Base-by-base conservation (phyloP, 169 alveolate genomes). In the Hepatocystis sp. region DNA sequence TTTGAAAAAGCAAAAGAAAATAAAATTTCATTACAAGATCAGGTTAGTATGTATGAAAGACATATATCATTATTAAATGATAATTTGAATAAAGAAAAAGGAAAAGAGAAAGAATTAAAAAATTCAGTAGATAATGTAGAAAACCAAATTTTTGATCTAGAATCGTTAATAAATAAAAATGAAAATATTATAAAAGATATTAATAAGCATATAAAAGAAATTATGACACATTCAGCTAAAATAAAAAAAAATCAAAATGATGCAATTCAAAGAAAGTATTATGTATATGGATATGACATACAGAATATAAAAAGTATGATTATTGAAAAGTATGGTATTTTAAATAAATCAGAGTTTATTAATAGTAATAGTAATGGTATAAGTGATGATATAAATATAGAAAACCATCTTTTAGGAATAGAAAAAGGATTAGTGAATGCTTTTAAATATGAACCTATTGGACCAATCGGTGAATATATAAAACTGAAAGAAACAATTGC, bases 381-480 rank as follows among this genome's bases (percentile, higher is more conserved):
- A n/a, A n/a, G n/a, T n/a, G n/a, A n/a, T n/a, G n/a, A n/a, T n/a
- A n/a, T n/a, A n/a, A n/a, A n/a, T n/a, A n/a, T n/a, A n/a, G n/a
- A n/a, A n/a, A n/a, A n/a, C n/a, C n/a, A n/a, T n/a, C n/a, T n/a
- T n/a, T n/a, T n/a, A n/a, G 0, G 25, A 17, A 2, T 17, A n/a
- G n/a, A 17, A 2, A 17, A 0, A 47, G n/a, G 1, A 0, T 7
- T 13, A 15, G 19, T 13, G 19, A 47, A 11, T 17, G 7, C n/a
- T 7, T 76, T 76, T 36, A 76, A 56, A 25, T 60, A 76, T 44
- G 88, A 56, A 42, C 88, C 88, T 10, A 76, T 76, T 42, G 88
- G 88, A 19, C 88, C 88, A 1, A 64, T 49, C 0, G 88, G 88
- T 0, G 88, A 76, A 76, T 76, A 76, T 39, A 76, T 76, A 44